phyloP scores from a whole-genome alignment of 805 yeast genomes.

The Candida takata region DNA sequence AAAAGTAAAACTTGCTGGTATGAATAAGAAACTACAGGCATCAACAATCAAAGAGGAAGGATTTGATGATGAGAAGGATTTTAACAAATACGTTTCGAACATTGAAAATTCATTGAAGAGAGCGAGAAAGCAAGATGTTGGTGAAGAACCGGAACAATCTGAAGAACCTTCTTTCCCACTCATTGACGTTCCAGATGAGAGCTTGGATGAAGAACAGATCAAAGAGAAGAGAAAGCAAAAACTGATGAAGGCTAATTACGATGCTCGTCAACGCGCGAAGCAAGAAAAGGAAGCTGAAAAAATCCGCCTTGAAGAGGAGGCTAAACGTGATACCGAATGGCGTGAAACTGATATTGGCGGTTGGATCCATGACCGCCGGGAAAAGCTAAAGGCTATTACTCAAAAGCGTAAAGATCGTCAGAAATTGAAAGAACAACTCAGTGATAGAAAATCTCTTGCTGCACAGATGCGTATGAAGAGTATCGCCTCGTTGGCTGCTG shows the following conservation, averaged over 20 bases:
- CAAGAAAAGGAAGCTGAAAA: slow-evolving; percentile 68
- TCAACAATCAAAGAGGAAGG: slow-evolving; percentile 62
- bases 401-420: slow-evolving; percentile 57
- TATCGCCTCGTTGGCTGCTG: slow-evolving; percentile 79
- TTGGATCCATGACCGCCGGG: slow-evolving; percentile 74
- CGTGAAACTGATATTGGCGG: slow-evolving; percentile 63
- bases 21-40: slow-evolving; percentile 47
- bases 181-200: slow-evolving; percentile 77
- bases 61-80: slow-evolving; percentile 66
- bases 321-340: slow-evolving; percentile 67
- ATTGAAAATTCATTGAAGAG: slow-evolving; percentile 64
- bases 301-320: slow-evolving; percentile 51
- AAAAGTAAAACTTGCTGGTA: slow-evolving; percentile 40
- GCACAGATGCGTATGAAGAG: slow-evolving; percentile 90
- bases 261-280: slow-evolving; percentile 78
- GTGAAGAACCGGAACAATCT: slow-evolving; percentile 42
- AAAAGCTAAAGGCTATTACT: slow-evolving; percentile 52
- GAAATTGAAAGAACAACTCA: slow-evolving; percentile 67
- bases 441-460: slow-evolving; percentile 84
- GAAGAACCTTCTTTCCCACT: slow-evolving; percentile 58
- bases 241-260: slow-evolving; percentile 77
- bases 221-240: slow-evolving; percentile 84
- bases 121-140: slow-evolving; percentile 59
- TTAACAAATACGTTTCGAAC: slow-evolving; percentile 55
- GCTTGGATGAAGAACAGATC: slow-evolving; percentile 69